phyloP scores from a whole-genome alignment of 257 asterid species.

The Penstemon newberryi region DNA sequence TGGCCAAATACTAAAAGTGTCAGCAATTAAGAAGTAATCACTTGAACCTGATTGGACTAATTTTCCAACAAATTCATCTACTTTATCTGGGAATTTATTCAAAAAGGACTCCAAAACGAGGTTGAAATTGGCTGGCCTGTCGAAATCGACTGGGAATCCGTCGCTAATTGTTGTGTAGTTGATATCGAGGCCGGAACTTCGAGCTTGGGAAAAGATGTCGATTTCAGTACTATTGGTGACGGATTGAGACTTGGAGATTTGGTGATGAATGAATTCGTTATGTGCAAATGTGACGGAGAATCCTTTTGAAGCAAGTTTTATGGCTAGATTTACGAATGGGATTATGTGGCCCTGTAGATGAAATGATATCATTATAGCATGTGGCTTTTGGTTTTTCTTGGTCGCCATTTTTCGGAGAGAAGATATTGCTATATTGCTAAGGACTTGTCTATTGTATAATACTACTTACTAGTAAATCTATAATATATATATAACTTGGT shows the following conservation, averaged over 20 bases:
- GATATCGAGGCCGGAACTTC: conserved; percentile 56
- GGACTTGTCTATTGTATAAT: too few relatives aligned
- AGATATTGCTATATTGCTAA: too few relatives aligned
- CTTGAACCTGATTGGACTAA: conserved; percentile 16
- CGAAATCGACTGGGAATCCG: conserved; percentile 49
- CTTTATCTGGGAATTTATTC: conserved; percentile 36
- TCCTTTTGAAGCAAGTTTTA: conserved; percentile 71
- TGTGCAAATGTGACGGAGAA: conserved; percentile 64
- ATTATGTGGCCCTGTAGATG: conserved; percentile 72
- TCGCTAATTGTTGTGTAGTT: conserved; percentile 52
- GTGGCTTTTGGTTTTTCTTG: conserved; percentile 39
- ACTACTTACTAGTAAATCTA: too few relatives aligned
- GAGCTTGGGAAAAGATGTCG: conserved; percentile 52
- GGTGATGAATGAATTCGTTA: conserved; percentile 49
- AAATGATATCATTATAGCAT: conserved; percentile 62
- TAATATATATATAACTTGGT: too few relatives aligned
- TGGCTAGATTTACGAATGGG: conserved; percentile 65
- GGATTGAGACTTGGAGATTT: conserved; percentile 45
- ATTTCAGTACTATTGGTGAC: neutral
- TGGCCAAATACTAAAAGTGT: conserved; percentile 49
- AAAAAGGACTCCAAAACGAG: conserved; percentile 21
- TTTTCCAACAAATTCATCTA: conserved; percentile 41
- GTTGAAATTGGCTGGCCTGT: conserved; percentile 33
- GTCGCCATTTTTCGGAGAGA: neutral
- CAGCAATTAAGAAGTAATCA: conserved; percentile 43